A percentile compares a stretch with the other conserved stretches of the same genome.
phyloP scores from a whole-genome alignment of 2,329 filamentous ascomycete genomes.

The Trichothecium sympodiale region DNA sequence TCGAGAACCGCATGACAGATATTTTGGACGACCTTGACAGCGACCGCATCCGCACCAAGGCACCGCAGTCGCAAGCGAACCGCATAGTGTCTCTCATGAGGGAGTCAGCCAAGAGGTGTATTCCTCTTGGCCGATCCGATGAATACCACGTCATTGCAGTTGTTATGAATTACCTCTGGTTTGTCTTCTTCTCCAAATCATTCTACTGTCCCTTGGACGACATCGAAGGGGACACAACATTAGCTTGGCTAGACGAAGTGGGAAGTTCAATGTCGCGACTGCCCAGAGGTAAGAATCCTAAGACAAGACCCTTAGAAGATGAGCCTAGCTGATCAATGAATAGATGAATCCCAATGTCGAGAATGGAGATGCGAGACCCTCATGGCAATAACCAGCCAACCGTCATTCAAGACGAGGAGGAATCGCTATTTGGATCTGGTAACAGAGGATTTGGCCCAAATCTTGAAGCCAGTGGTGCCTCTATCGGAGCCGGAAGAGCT shows the following conservation, averaged over 20 bases:
- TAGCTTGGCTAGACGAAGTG: slow-evolving; percentile 21
- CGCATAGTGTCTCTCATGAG: slow-evolving; percentile 21
- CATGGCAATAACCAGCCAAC: slow-evolving; percentile 19
- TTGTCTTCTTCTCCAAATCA: slow-evolving; percentile 21
- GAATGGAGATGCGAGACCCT: slow-evolving; percentile 27
- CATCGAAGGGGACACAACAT: slow-evolving; percentile 15
- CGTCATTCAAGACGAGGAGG: slow-evolving; percentile 18
- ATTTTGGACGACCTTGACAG: slow-evolving; percentile 20
- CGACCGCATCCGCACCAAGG: slow-evolving; percentile 13
- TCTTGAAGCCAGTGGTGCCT: slow-evolving; percentile 19
- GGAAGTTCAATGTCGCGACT: slow-evolving; percentile 21
- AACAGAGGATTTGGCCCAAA: slow-evolving; percentile 20
- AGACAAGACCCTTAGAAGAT: background rate
- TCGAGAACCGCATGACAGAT: slow-evolving; percentile 19
- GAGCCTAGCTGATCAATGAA: background rate
- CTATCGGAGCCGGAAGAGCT: slow-evolving; percentile 15
- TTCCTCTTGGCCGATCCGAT: slow-evolving; percentile 19
- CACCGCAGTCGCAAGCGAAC: slow-evolving; percentile 13
- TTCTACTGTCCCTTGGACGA: slow-evolving; percentile 26
- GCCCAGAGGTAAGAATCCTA: slow-evolving; percentile 16
- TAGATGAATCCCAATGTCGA: slow-evolving; percentile 21
- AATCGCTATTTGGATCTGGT: slow-evolving; percentile 16
- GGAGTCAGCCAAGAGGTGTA: slow-evolving; percentile 21
- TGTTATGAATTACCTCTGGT: slow-evolving; percentile 26
- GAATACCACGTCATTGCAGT: slow-evolving; percentile 22